phyloP scores from a whole-genome alignment of 2,329 filamentous ascomycete genomes.

The Talaromyces sp. region DNA sequence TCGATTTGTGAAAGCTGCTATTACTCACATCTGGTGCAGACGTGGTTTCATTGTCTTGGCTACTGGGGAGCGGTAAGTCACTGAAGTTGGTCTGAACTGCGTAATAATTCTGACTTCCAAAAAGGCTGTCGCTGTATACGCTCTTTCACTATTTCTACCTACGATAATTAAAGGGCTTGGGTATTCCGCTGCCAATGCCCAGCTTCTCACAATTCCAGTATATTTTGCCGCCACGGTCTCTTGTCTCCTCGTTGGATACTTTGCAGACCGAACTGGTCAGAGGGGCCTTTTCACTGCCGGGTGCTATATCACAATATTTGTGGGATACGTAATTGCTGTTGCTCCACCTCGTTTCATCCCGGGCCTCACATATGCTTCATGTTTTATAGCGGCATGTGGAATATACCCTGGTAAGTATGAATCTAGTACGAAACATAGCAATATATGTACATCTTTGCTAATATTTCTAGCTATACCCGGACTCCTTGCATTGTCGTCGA shows the following conservation, averaged over 20 bases:
- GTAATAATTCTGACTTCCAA: background rate
- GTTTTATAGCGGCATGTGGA: background rate
- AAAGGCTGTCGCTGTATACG: conserved; percentile 8
- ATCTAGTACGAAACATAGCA: background rate
- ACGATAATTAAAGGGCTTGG: conserved; percentile 40
- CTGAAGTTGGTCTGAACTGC: background rate
- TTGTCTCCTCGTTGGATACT: conserved; percentile 14
- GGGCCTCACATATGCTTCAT: conserved; percentile 1
- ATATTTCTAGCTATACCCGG: background rate
- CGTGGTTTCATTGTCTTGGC: background rate
- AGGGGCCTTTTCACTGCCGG: background rate
- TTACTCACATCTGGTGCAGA: background rate
- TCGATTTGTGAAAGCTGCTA: background rate
- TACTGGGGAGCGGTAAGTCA: background rate
- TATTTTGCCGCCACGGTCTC: conserved; percentile 15
- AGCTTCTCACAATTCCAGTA: conserved; percentile 32
- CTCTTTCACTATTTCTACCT: conserved; percentile 28
- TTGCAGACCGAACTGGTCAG: conserved; percentile 15
- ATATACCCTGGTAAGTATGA: background rate
- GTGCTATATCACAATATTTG: background rate
- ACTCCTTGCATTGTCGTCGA: background rate
- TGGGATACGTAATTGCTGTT: conserved; percentile 2
- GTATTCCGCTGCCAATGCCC: conserved; percentile 38
- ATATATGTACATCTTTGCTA: background rate
- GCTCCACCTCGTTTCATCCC: background rate